Evolutionary conservation across 306 rosid species (phyloP).

Genomic region (Astragalus membranaceus): DNA sequence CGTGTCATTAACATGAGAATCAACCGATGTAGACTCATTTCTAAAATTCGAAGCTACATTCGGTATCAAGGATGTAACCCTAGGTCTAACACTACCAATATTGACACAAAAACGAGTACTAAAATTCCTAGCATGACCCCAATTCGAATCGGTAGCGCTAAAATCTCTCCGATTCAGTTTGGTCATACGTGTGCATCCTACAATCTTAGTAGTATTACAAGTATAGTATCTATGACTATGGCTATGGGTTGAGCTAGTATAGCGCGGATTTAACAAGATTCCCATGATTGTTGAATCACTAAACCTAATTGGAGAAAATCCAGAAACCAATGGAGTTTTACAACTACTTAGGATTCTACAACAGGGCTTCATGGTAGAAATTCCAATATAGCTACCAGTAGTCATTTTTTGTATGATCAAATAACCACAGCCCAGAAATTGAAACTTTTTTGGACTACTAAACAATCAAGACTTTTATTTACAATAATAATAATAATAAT

Average conservation of each 20-base stretch:
- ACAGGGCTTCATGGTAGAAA: conserved; percentile 66
- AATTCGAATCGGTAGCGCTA: conserved; percentile 38
- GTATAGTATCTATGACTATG: conserved; percentile 17
- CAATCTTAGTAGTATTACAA: conserved; percentile 28
- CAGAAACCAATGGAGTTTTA: conserved; percentile 45
- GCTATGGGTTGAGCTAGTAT: conserved; percentile 5
- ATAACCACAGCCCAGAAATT: conserved; percentile 19
- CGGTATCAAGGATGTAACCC: conserved; percentile 36
- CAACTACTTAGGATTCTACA: conserved; percentile 40
- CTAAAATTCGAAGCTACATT: conserved; percentile 65
- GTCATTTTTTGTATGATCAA: conserved; percentile 43
- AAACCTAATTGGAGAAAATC: conserved; percentile 31
- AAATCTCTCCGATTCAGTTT: conserved; percentile 51
- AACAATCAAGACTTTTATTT: conserved; percentile 13
- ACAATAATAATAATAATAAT: not conserved
- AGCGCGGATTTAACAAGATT: conserved; percentile 25
- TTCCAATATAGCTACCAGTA: conserved; percentile 55
- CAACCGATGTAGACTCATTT: conserved; percentile 68
- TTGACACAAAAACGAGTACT: conserved; percentile 22
- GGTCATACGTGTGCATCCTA: conserved; percentile 27
- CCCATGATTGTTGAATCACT: conserved; percentile 15
- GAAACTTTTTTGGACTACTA: not conserved
- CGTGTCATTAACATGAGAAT: conserved; percentile 51
- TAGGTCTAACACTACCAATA: conserved; percentile 36
- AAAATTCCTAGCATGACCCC: conserved; percentile 42